Base-by-base conservation (phyloP, 179 eudicot genomes). In the Heliamphora pulchella region DNA sequence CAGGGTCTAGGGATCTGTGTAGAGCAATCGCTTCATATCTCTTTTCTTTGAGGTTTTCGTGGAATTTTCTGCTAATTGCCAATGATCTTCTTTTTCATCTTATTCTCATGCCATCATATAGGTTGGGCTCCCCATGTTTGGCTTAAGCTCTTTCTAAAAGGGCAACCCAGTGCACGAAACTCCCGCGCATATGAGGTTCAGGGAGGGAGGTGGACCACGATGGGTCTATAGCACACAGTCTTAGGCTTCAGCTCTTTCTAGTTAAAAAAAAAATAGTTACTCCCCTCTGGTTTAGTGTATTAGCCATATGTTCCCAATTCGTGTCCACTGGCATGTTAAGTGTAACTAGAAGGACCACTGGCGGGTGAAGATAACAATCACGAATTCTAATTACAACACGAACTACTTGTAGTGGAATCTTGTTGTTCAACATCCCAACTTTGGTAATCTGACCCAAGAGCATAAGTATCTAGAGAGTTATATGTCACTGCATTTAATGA, bases 311-410 rank as follows among this genome's bases (percentile, higher is more conserved):
- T 87, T 87, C 53, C 89, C 89, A 11, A 68, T 87, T 65, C 76
- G 87, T 20, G 65, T 84, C 18, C 89, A 87, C 57, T 84, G 87
- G 89, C 89, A 87, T 71, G 84, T 85, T 4, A 87, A 84, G 73
- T 50, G 66, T 17, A 84, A 87, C 82, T 87, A 87, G 82, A 82
- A 84, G 76, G 87, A 82, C 17, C 84, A 86, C 77, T 86, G 89
- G 89, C 85, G 87, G 14, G 89, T 86, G 75, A 86, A 85, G 76
- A 79, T 87, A 18, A 87, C 89, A 50, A 78, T 87, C 47, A 82
- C 84, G 8, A 87, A 87, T 44, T 85, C 85, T 82, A 87, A 87
- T 70, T 76, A 76, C 70, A 46, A 55, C n/a, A 76, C 44, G 70
- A 76, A 46, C 57, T 76, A 76, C 55, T 61, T 70, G 9, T 70